Conservation (phyloP, 176 grass and related monocot species). For the Olyra latifolia region DNA sequence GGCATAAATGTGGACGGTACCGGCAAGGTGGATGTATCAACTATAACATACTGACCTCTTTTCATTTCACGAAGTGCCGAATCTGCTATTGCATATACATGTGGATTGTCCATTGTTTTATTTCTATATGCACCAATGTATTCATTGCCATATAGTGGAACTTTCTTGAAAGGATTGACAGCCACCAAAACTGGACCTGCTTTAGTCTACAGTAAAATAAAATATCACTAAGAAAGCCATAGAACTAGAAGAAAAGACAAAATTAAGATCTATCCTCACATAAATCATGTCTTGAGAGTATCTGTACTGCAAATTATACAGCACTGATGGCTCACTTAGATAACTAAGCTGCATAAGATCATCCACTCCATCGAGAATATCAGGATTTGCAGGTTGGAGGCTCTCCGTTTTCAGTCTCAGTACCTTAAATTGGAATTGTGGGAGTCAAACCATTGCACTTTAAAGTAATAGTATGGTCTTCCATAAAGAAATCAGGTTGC, state of each 20-base stretch:
- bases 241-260: slow-evolving; percentile 13
- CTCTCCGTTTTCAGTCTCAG: slow-evolving; percentile 71
- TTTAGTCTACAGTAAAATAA: slow-evolving; percentile 78
- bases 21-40: slow-evolving; percentile 31
- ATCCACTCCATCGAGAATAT: slow-evolving; percentile 97
- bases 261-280: slow-evolving; percentile 55
- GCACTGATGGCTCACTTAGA: slow-evolving; percentile 91
- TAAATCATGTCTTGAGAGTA: slow-evolving; percentile 89
- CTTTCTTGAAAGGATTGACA: slow-evolving; percentile 96
- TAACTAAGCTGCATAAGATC: slow-evolving; percentile 99
- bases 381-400: slow-evolving; percentile 89
- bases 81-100: slow-evolving; percentile 98
- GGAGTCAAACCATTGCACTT: slow-evolving; percentile 23
- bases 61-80: slow-evolving; percentile 91
- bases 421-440: slow-evolving; percentile 51
- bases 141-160: slow-evolving; percentile 81
- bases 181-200: slow-evolving; percentile 98
- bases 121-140: slow-evolving; percentile 82
- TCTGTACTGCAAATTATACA: slow-evolving; percentile 95
- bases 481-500: slow-evolving; percentile 17
- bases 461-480: slow-evolving; percentile 8
- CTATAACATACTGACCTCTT: slow-evolving; percentile 56
- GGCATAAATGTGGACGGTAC: slow-evolving; percentile 23
- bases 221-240: slow-evolving; percentile 42
- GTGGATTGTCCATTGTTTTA: slow-evolving; percentile 79